These are phyloP conservation scores for Xylaria nigripes DNA, from an alignment of 495 filamentous ascomycete species.

Conservation along the genomic window DNA sequence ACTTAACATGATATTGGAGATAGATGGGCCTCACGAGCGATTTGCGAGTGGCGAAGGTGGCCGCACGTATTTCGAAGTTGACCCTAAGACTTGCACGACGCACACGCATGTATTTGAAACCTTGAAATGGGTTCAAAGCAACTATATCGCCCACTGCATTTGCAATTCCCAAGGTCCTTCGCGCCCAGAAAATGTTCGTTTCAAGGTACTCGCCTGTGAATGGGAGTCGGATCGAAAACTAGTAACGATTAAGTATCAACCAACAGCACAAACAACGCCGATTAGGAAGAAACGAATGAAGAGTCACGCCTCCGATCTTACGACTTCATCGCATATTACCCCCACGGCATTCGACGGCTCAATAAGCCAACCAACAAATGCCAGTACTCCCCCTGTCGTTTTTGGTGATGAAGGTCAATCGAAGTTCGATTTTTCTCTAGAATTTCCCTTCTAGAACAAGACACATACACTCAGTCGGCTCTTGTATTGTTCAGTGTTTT, in stretches of 20 bases:
- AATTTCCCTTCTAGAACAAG: conserved; percentile 4
- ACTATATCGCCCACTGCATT: conserved; percentile 22
- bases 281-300: conserved; percentile 7
- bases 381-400: conserved; percentile 15
- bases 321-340: conserved; percentile 3
- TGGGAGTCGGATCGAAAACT: conserved; percentile 18
- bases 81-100: conserved; percentile 17
- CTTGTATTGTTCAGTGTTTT: not conserved
- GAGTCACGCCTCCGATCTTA: not conserved
- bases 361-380: not conserved
- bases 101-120: conserved; percentile 20
- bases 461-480: not conserved
- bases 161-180: conserved; percentile 11
- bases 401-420: conserved; percentile 22
- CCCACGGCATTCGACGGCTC: not conserved
- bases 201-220: conserved; percentile 25
- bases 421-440: conserved; percentile 18
- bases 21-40: not conserved
- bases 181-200: conserved; percentile 21
- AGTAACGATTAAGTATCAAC: conserved; percentile 2
- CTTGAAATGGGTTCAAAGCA: conserved; percentile 20
- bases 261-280: not conserved
- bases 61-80: conserved; percentile 25
- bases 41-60: conserved; percentile 18
- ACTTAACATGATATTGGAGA: conserved; percentile 2